Percentiles rank a stretch among this genome's conserved stretches.
Conservation (phyloP, 306 rosid species). For the Gastrolobium villosum region DNA sequence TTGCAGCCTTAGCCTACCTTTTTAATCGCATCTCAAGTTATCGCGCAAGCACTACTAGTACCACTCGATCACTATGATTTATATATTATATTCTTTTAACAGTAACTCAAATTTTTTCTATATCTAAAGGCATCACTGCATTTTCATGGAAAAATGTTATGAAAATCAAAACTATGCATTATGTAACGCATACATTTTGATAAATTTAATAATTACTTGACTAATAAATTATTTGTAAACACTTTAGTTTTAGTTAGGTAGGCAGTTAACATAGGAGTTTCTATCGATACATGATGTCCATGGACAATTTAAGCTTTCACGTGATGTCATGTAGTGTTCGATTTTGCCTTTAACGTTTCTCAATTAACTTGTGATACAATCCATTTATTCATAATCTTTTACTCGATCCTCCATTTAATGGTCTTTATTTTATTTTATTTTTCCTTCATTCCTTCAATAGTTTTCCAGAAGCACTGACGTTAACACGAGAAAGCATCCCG, state of each 20-base stretch:
- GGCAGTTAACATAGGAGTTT: neutral
- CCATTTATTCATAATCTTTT: conserved; percentile 22
- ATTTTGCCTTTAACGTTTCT: conserved; percentile 24
- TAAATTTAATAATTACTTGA: neutral
- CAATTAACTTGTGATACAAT: conserved; percentile 36
- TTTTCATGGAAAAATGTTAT: conserved; percentile 2
- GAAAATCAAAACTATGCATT: neutral
- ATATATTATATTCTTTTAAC: too few species aligned
- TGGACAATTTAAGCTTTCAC: conserved; percentile 12
- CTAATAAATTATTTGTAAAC: neutral
- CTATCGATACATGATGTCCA: neutral
- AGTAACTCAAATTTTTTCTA: too few species aligned
- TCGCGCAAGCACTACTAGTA: neutral
- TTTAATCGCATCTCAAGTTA: conserved; percentile 26
- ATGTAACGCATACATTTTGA: neutral
- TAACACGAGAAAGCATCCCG: conserved; percentile 15
- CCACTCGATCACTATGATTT: too few species aligned
- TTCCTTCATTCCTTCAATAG: neutral
- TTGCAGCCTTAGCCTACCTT: conserved; percentile 49
- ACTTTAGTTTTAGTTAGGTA: neutral
- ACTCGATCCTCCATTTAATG: neutral
- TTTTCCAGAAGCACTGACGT: conserved; percentile 17
- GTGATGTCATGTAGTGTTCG: conserved; percentile 35
- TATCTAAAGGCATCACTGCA: neutral
- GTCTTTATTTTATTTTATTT: too few species aligned